Evolutionary conservation across 441 rosid species (phyloP), one percentile per base, ranked within the genome.

Genomic region (Flueggea neowawraea): DNA sequence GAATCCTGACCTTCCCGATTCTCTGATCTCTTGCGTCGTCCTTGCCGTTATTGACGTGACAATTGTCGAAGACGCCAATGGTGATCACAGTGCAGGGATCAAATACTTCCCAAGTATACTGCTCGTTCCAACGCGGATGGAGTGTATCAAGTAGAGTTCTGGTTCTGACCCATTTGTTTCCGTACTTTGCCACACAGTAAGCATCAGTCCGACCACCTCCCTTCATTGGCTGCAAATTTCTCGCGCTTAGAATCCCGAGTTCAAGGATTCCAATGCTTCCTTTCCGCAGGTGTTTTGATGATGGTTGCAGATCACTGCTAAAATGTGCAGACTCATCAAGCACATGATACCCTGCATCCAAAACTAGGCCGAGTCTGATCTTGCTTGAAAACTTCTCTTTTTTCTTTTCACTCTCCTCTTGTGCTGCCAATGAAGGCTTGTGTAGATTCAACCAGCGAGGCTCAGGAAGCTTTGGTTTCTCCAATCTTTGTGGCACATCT

Each of bases 361-460:
- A 70, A 52, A 71, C 65, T 15, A 76, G 54, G 58, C 78, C 32
- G 12, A 77, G 75, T 2, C 70, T 70, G 67, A 78, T 78, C 62
- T 82, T 79, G 85, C 97, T 90, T 5, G 82, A 74, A 36, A 76
- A 74, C 63, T 79, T 93, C 14, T 78, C 95, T 59, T 86, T 89
- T 72, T 65, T 90, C 69, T 78, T 72, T 54, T 66, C 71, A 13
- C 31, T 70, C 41, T 61, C 70, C 14, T 63, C 76, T 31, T 54
- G 73, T 4, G 32, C 78, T 51, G 57, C 73, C 6, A 54, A 48
- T 13, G 57, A 45, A 13, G 52, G 71, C 47, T 63, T 73, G 0
- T 64, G 57, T 39, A 78, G 74, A 66, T 49, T 79, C 63, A 69
- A 69, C 64, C 69, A 55, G 9, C 72, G 64, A 16, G 71, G 69